phyloP scores from a whole-genome alignment of 2,329 filamentous ascomycete genomes.

The Sarocladium kiliense region DNA sequence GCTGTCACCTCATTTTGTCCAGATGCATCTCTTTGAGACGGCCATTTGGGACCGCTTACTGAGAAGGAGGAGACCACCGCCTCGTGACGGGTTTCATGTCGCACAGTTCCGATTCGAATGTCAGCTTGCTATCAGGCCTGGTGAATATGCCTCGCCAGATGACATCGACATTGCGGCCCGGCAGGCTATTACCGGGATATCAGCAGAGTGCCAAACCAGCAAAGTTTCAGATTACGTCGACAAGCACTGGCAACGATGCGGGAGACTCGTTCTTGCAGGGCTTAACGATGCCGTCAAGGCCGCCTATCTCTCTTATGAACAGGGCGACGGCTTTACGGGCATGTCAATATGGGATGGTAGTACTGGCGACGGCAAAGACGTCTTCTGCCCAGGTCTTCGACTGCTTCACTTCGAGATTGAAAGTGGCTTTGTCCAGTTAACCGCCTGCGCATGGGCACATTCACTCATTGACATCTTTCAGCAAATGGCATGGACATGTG shows the following conservation, averaged over 20 bases:
- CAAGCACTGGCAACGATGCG: conserved; percentile 27
- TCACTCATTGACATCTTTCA: conserved; percentile 30
- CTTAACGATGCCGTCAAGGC: conserved; percentile 26
- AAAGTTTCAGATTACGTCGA: conserved; percentile 27
- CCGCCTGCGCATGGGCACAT: conserved; percentile 28
- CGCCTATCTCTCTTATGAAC: conserved; percentile 19
- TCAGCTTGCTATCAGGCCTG: conserved; percentile 17
- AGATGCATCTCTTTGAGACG: conserved; percentile 32
- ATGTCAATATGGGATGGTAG: conserved; percentile 32
- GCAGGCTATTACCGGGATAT: conserved; percentile 29
- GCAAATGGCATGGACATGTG: conserved; percentile 32
- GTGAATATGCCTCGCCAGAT: conserved; percentile 14
- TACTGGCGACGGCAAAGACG: conserved; percentile 15
- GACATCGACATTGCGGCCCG: conserved; percentile 23
- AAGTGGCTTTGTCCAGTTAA: conserved; percentile 24
- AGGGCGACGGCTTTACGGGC: conserved; percentile 22
- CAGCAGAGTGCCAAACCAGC: conserved; percentile 25
- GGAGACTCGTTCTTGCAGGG: conserved; percentile 22
- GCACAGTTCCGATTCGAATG: conserved; percentile 31
- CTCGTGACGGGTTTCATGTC: conserved; percentile 27
- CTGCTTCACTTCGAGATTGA: conserved; percentile 30
- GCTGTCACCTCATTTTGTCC: conserved; percentile 29
- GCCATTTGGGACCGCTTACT: conserved; percentile 29
- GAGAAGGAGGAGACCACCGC: conserved; percentile 25
- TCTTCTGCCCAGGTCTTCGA: conserved; percentile 24